Evolutionary conservation across 164 flowering plant genomes (phyloP), one percentile per base, ranked within the genome.

Genomic region (Nelumbo lutea): DNA sequence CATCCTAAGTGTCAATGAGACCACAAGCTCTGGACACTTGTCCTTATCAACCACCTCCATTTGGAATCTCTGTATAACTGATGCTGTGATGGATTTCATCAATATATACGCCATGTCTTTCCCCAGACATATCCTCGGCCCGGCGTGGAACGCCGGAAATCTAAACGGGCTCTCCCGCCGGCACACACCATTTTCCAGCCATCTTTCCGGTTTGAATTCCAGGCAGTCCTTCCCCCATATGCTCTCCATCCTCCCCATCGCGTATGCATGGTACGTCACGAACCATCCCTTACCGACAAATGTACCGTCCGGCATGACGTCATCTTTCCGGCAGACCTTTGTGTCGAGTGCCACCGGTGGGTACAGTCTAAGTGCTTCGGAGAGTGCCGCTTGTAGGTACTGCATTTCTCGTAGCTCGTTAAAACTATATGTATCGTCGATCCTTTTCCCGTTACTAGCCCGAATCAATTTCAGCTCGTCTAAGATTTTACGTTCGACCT

Each of bases 221-320:
- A 77, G n/a, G 75, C 96, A 93, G 47, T 93, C 96, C 57, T 88
- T 83, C 0, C 98, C 98, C 98, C 98, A 93, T 51, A 89, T 76
- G 2, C 76, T 59, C 77, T 83, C 77, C 96, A 89, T 89, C 79
- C 98, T 80, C 80, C 96, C 98, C 42, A 87, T 81, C 1, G 97
- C 85, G 53, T 92, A 92, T 7, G 88, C 86, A 41, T 92, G 87
- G 73, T 90, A 90, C 2, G 94, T 87, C 27, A 92, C 82, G 0
- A 89, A 80, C 45, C 93, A 85, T 13, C 96, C 96, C 0, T 92
- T 87, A 52, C 87, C 88, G 1, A 92, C 84, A 8, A 38, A 45
- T 1, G 90, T 86, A 0, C 98, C 98, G 69, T 88, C 95, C 0
- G 96, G 96, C 64, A 92, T 72, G 2, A 83, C 77, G 52, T 92